These are phyloP conservation scores for Candida sp. DNA, from an alignment of 1,139 yeast species.

Conservation along the genomic window DNA sequence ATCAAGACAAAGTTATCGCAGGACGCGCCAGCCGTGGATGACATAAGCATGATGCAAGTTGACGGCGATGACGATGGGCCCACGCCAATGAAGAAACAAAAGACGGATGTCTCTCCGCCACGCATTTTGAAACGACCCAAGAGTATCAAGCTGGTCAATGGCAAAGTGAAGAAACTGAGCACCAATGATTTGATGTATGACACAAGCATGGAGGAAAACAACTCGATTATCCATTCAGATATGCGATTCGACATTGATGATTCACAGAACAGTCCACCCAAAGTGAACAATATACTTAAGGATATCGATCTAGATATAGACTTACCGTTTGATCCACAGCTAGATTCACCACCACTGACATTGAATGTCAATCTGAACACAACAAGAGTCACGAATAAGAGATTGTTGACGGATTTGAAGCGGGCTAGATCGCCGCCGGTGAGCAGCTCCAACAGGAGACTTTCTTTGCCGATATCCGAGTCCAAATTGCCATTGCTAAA, in stretches of 20 bases:
- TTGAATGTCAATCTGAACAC: not conserved
- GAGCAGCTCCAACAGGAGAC: slow-evolving; percentile 18
- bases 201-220: slow-evolving; percentile 15
- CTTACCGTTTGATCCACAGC: slow-evolving; percentile 30
- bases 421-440: slow-evolving; percentile 14
- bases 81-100: slow-evolving; percentile 11
- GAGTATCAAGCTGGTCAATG: slow-evolving; percentile 27
- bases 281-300: slow-evolving; percentile 9
- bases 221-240: slow-evolving; percentile 7
- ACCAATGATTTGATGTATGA: slow-evolving; percentile 13
- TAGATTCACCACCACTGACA: slow-evolving; percentile 34
- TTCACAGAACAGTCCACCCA: slow-evolving; percentile 8
- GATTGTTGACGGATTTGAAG: slow-evolving; percentile 17
- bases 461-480: slow-evolving; percentile 12
- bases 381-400: slow-evolving; percentile 1
- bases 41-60: slow-evolving; percentile 6
- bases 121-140: slow-evolving; percentile 26
- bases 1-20: slow-evolving; percentile 25
- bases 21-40: not conserved
- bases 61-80: slow-evolving; percentile 6
- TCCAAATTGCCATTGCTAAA: slow-evolving; percentile 34
- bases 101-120: slow-evolving; percentile 5
- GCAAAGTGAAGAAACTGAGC: slow-evolving; percentile 21
- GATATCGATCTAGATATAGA: slow-evolving; percentile 26
- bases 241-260: slow-evolving; percentile 8